These are phyloP conservation scores for Nicotiana tabacum DNA, from an alignment of 257 asterid genomes.

Conservation along the genomic window DNA sequence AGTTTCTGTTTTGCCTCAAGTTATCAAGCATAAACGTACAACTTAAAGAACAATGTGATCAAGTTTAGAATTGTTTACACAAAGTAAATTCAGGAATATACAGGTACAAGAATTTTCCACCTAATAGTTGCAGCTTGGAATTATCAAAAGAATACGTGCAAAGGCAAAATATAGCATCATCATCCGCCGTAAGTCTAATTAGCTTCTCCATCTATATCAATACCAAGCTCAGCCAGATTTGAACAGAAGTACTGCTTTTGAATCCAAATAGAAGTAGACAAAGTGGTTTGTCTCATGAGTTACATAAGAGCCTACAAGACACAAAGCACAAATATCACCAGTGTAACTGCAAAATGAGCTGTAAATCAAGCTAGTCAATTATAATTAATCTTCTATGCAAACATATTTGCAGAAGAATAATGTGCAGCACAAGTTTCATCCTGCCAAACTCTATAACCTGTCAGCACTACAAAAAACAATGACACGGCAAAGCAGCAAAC, in stretches of 20 bases:
- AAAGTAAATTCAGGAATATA: slow-evolving; percentile 39
- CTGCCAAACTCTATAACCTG: not conserved
- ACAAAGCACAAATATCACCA: slow-evolving; percentile 6
- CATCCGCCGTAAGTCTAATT: slow-evolving; percentile 13
- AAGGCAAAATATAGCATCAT: slow-evolving; percentile 25
- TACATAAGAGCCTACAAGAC: slow-evolving; percentile 75
- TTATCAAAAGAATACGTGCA: slow-evolving; percentile 44
- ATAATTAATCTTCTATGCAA: not conserved
- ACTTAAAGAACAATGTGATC: not conserved
- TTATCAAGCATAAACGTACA: not conserved
- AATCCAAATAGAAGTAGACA: slow-evolving; percentile 96
- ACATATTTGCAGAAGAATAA: not conserved
- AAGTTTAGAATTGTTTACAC: slow-evolving; percentile 7
- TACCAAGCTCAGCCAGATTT: slow-evolving; percentile 74
- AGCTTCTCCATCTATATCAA: slow-evolving; percentile 14
- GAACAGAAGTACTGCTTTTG: slow-evolving; percentile 89
- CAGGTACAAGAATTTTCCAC: slow-evolving; percentile 32
- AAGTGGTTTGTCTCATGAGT: slow-evolving; percentile 99
- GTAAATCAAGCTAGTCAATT: not conserved
- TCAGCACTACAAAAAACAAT: not conserved
- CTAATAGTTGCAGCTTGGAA: slow-evolving; percentile 22
- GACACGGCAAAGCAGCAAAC: not conserved
- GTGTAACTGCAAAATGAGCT: not conserved
- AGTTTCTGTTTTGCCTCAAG: not conserved
- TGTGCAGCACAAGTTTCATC: not conserved